Conservation (phyloP, 768 basidiomycete species). For the Russula olivacea region DNA sequence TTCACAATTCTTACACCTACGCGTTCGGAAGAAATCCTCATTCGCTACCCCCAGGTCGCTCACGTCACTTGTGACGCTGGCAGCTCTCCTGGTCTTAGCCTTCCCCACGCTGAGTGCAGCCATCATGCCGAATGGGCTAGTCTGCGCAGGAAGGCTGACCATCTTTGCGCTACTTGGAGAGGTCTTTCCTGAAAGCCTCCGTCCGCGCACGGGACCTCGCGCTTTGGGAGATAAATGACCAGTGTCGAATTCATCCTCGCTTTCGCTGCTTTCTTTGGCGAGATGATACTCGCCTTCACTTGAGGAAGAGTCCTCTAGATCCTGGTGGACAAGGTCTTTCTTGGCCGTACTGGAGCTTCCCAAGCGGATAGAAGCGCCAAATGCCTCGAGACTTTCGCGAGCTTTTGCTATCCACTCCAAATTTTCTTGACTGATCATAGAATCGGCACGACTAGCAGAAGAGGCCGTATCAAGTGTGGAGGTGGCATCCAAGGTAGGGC, state of each 20-base stretch:
- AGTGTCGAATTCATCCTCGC: conserved; percentile 34
- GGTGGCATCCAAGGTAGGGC: conserved; percentile 3
- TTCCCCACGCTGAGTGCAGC: conserved; percentile 54
- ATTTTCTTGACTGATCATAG: conserved; percentile 44
- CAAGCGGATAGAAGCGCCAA: conserved; percentile 60
- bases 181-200: conserved; percentile 25
- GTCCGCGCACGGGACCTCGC: conserved; percentile 35
- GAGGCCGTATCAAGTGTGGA: conserved; percentile 6
- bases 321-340: conserved; percentile 35
- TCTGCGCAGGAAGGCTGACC: conserved; percentile 53
- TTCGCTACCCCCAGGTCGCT: conserved; percentile 47
- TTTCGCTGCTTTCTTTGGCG: conserved; percentile 15
- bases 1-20: conserved; percentile 8
- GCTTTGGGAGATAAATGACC: conserved; percentile 31
- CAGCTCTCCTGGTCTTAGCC: conserved; percentile 21
- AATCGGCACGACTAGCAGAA: conserved; percentile 16
- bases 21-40: conserved; percentile 56
- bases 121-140: conserved; percentile 70
- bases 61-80: conserved; percentile 25
- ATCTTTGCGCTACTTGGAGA: conserved; percentile 39
- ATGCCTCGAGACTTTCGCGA: conserved; percentile 58
- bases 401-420: conserved; percentile 78
- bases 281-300: conserved; percentile 42
- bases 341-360: conserved; percentile 49
- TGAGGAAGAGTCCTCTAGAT: conserved; percentile 24